These are phyloP conservation scores for Penicillium sp. DNA, from an alignment of 2,329 filamentous ascomycete species.

Conservation along the genomic window DNA sequence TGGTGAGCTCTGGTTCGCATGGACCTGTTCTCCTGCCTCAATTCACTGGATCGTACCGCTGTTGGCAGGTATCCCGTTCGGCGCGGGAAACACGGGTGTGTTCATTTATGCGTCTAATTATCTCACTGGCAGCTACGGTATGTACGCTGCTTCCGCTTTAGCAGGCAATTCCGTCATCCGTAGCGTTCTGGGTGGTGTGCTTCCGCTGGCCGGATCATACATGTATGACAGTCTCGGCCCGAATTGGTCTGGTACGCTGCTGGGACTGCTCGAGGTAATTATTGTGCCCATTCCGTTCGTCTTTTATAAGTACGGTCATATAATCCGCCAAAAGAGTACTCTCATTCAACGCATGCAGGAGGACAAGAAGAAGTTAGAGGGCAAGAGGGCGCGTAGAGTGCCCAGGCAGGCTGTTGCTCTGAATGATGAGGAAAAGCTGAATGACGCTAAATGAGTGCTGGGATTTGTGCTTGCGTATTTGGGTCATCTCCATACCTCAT, in stretches of 20 bases:
- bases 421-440: constrained; percentile 20
- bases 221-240: constrained; percentile 70
- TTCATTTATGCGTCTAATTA: constrained; percentile 86
- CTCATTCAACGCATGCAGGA: constrained; percentile 59
- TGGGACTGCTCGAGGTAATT: constrained; percentile 69
- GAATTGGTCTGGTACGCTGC: constrained; percentile 74
- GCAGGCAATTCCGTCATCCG: constrained; percentile 76
- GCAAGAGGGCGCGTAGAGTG: constrained; percentile 33
- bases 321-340: constrained; percentile 55
- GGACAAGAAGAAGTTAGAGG: constrained; percentile 49
- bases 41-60: constrained; percentile 84
- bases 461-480: background rate
- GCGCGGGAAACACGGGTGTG: constrained; percentile 69
- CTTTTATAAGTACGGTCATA: constrained; percentile 64
- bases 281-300: constrained; percentile 78
- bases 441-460: constrained; percentile 9
- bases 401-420: constrained; percentile 11
- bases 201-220: constrained; percentile 70
- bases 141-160: constrained; percentile 77
- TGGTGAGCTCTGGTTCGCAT: constrained; percentile 82
- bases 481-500: constrained; percentile 12
- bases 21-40: constrained; percentile 73
- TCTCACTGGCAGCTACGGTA: constrained; percentile 72
- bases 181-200: constrained; percentile 69
- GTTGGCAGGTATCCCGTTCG: constrained; percentile 75